These are phyloP conservation scores for Neonectria neomacrospora DNA, from an alignment of 2,329 filamentous ascomycete species.

Conservation along the genomic window DNA sequence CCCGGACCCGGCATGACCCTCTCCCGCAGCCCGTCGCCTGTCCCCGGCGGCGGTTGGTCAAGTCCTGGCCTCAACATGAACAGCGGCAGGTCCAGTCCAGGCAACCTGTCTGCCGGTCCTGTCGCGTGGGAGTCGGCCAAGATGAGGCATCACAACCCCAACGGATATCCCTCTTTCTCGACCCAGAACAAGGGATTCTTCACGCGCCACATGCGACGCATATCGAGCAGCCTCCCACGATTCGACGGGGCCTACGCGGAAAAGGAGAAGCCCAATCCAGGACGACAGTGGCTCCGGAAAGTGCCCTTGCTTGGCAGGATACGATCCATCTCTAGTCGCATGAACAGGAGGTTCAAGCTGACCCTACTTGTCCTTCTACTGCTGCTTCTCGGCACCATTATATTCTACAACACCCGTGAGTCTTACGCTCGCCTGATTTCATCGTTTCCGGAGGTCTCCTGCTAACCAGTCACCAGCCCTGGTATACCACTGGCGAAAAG, in stretches of 20 bases:
- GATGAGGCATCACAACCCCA: conserved; percentile 77
- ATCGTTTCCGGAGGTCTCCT: not conserved
- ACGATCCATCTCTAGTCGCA: conserved; percentile 58
- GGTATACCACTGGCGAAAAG: conserved; percentile 74
- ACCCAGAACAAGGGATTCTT: conserved; percentile 90
- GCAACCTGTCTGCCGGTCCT: conserved; percentile 64
- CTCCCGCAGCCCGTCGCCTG: conserved; percentile 88
- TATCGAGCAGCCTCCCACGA: conserved; percentile 82
- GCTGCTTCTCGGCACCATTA: conserved; percentile 68
- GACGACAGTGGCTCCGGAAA: conserved; percentile 63
- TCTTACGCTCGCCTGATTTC: not conserved
- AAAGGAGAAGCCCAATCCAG: conserved; percentile 79
- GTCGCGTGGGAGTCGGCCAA: conserved; percentile 88
- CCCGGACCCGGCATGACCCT: conserved; percentile 77
- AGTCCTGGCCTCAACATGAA: conserved; percentile 81
- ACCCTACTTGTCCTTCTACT: conserved; percentile 68
- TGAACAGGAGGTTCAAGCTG: conserved; percentile 74
- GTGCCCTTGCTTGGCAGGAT: conserved; percentile 60
- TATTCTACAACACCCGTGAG: conserved; percentile 76
- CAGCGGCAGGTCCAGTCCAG: conserved; percentile 76
- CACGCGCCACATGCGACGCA: conserved; percentile 80
- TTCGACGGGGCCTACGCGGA: conserved; percentile 76
- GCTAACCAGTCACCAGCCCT: conserved; percentile 53
- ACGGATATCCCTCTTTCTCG: conserved; percentile 81
- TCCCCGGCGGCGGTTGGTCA: conserved; percentile 87